A percentile compares a stretch with the other conserved stretches of the same genome.
Conservation (phyloP, 305 asterid genomes). For the Fraxinus velutina region DNA sequence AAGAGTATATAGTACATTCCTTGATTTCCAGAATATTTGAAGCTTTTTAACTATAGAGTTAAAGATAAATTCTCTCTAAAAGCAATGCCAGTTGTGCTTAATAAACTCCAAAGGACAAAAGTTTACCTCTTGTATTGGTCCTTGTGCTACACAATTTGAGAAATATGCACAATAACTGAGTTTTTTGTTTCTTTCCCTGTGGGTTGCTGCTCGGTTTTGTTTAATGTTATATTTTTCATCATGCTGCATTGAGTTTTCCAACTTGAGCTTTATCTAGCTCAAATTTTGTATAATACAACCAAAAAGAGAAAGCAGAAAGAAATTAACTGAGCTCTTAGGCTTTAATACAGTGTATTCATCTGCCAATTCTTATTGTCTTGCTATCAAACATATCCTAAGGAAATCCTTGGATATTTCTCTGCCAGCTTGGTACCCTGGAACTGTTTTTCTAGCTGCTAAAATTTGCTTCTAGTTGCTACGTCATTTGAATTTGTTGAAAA, state of each 20-base stretch:
- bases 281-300: neutral
- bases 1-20: neutral
- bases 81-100: neutral
- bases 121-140: neutral
- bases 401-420: slow-evolving; percentile 2
- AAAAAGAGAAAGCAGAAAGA: neutral
- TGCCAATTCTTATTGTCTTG: slow-evolving; percentile 14
- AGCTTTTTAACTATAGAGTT: neutral
- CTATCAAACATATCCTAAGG: neutral
- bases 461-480: slow-evolving; percentile 2
- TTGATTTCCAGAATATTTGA: neutral
- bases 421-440: neutral
- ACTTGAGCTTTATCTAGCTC: slow-evolving; percentile 18
- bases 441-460: neutral
- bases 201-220: slow-evolving; percentile 2
- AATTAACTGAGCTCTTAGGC: neutral
- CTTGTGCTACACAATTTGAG: neutral
- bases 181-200: neutral
- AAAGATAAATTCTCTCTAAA: neutral
- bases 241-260: slow-evolving; percentile 1
- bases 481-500: slow-evolving; percentile 12
- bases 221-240: neutral
- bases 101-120: neutral
- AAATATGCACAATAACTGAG: neutral
- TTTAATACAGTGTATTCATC: neutral